Conservation (phyloP, 1,284 basidiomycete species). For the Ustilago bromivora region DNA sequence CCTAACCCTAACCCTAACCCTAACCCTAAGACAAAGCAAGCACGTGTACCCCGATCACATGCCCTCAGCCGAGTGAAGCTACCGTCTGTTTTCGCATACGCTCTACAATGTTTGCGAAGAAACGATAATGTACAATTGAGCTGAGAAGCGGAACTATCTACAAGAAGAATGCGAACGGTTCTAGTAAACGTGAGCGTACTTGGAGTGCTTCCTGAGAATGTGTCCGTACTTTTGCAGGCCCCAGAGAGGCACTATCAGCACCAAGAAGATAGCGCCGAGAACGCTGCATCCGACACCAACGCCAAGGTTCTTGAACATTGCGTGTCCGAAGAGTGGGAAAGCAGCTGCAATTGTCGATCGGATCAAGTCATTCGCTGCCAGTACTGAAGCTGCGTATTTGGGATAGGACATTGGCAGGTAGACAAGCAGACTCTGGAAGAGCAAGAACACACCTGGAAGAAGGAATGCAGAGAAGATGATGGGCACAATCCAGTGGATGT, state of each 20-base stretch:
- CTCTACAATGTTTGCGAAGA: too few relatives aligned
- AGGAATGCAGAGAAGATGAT: constrained; percentile 41
- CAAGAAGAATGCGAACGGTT: not conserved
- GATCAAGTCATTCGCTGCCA: constrained; percentile 45
- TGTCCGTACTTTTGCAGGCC: constrained; percentile 47
- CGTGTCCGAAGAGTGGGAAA: constrained; percentile 49
- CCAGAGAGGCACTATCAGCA: constrained; percentile 44
- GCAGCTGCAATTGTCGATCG: constrained; percentile 40
- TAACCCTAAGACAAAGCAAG: too few relatives aligned
- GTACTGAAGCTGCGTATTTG: constrained; percentile 35
- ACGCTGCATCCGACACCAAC: constrained; percentile 44
- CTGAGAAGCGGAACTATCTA: not conserved
- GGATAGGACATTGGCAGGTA: constrained; percentile 51
- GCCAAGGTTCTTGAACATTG: constrained; percentile 47
- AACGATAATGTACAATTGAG: too few relatives aligned
- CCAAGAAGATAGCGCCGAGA: constrained; percentile 37
- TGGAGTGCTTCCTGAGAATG: constrained; percentile 41
- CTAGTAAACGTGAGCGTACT: constrained; percentile 54
- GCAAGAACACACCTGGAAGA: constrained; percentile 46
- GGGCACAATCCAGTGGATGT: constrained; percentile 61
- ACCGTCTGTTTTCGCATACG: too few relatives aligned
- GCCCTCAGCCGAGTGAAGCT: too few relatives aligned
- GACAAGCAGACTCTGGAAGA: constrained; percentile 51
- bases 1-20: too few relatives aligned
- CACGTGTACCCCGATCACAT: too few relatives aligned